Evolutionary conservation across 1,284 basidiomycete species (phyloP), one percentile per base, ranked within the genome.

Genomic region (Sporisorium sorghi): DNA sequence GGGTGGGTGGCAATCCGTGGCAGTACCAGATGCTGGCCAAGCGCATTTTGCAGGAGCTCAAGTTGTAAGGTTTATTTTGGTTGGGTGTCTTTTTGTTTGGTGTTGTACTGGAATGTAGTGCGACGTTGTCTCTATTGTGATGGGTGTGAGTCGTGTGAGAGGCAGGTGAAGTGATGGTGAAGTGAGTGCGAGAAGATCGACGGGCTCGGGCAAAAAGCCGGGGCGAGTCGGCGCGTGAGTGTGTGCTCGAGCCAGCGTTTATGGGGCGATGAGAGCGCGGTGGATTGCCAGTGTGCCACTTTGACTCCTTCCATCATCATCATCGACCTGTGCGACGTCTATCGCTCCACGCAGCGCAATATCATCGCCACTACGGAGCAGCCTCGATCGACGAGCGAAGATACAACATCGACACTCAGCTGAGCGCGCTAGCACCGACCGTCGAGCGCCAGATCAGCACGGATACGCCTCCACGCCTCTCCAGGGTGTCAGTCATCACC

Each of bases 21-120:
- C 94, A 97, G 86, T 86, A 86, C 65, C 97, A 97, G 84, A 94
- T 94, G 91, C 88, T 98, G 51, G 95, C 94, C n/a, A 90, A 93
- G 81, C 88, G 94, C 64, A 93, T 97, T 44, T 85, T 97, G 78
- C 92, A 93, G 61, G 94, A 97, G 86, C 89, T 97, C 86, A 94
- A 96, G 87, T 87, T 97, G 23, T 69, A 47, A n/a, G 9, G 7
- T 11, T n/a, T 15, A 7, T 15, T 19, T n/a, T 37, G 14, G 35
- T 15, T 30, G 28, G 15, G 1, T 23, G 23, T 24, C 4, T 28
- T 28, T 47, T 47, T 15, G 14, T 30, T n/a, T 17, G 28, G 28
- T 30, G 28, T 30, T 30, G n/a, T n/a, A n/a, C 28, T 23, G 48
- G 33, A 35, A 37, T 37, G 32, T 26, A n/a, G n/a, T n/a, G 23